phyloP scores from a whole-genome alignment of 768 basidiomycete genomes.

The Punctularia strigosozonata region DNA sequence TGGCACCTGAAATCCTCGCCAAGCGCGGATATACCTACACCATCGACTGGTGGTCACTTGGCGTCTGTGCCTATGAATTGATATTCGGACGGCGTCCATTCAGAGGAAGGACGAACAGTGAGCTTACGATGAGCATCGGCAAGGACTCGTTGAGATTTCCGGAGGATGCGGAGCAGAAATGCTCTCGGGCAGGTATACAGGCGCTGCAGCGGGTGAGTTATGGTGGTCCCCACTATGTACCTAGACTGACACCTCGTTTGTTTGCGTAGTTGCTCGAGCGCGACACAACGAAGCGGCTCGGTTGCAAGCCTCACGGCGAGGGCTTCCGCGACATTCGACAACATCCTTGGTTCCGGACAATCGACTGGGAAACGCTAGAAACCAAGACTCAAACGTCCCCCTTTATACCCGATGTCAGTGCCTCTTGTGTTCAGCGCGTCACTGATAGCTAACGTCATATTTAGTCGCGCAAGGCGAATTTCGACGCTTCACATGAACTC shows the following conservation, averaged over 20 bases:
- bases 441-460: slow-evolving; percentile 3
- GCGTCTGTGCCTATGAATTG: slow-evolving; percentile 87
- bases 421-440: slow-evolving; percentile 4
- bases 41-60: slow-evolving; percentile 97
- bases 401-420: slow-evolving; percentile 78
- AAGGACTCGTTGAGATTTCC: slow-evolving; percentile 85
- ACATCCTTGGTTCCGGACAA: slow-evolving; percentile 79
- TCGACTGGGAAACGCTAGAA: slow-evolving; percentile 85
- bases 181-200: slow-evolving; percentile 64
- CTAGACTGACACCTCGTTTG: not conserved
- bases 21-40: slow-evolving; percentile 92
- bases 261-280: slow-evolving; percentile 68
- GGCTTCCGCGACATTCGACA: slow-evolving; percentile 68
- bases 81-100: slow-evolving; percentile 88
- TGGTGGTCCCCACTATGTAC: slow-evolving; percentile 3
- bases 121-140: slow-evolving; percentile 85
- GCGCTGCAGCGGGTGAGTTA: slow-evolving; percentile 67
- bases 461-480: slow-evolving; percentile 98
- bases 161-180: slow-evolving; percentile 75
- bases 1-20: slow-evolving; percentile 87
- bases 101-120: slow-evolving; percentile 86
- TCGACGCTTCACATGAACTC: slow-evolving; percentile 95
- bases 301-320: slow-evolving; percentile 70
- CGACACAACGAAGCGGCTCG: slow-evolving; percentile 69
- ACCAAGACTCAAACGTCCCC: slow-evolving; percentile 65